Evolutionary conservation across 495 filamentous ascomycete genomes (phyloP).

Genomic region (Glonium stellatum): DNA sequence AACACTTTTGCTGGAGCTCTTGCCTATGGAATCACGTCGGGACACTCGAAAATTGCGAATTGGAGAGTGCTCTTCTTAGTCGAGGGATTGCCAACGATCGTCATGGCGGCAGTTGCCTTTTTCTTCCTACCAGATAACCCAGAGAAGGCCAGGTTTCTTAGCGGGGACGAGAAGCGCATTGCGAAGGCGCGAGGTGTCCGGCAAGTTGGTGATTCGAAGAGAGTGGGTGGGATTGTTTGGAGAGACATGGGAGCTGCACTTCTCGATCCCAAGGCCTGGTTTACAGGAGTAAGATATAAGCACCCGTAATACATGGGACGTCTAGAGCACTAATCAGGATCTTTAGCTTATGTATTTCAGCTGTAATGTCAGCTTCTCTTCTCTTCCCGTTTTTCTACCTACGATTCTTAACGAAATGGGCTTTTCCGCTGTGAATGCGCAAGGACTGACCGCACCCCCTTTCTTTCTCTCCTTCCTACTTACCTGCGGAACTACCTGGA

Average conservation of each 20-base stretch:
- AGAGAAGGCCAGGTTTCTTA: constrained; percentile 61
- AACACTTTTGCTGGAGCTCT: constrained; percentile 78
- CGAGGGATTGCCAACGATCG: constrained; percentile 67
- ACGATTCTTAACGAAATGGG: constrained; percentile 75
- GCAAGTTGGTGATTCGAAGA: constrained; percentile 52
- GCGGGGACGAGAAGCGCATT: constrained; percentile 60
- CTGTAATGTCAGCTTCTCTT: constrained; percentile 68
- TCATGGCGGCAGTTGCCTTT: constrained; percentile 59
- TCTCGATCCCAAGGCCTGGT: constrained; percentile 56
- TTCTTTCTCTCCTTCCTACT: constrained; percentile 71
- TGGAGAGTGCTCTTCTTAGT: constrained; percentile 82
- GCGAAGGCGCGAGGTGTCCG: constrained; percentile 56
- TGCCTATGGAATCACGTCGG: constrained; percentile 75
- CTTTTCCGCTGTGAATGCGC: constrained; percentile 62
- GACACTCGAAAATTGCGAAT: constrained; percentile 56
- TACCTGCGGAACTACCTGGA: constrained; percentile 58
- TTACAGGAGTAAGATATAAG: constrained; percentile 43
- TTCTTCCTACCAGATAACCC: constrained; percentile 68
- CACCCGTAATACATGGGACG: background rate
- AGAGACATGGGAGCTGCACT: constrained; percentile 54
- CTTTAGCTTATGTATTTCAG: constrained; percentile 52
- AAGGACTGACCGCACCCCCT: constrained; percentile 74
- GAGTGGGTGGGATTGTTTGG: constrained; percentile 48
- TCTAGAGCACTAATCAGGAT: background rate
- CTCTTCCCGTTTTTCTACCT: constrained; percentile 77